Evolutionary conservation across 2,329 filamentous ascomycete genomes (phyloP).

Genomic region (Xylariaceae sp.): DNA sequence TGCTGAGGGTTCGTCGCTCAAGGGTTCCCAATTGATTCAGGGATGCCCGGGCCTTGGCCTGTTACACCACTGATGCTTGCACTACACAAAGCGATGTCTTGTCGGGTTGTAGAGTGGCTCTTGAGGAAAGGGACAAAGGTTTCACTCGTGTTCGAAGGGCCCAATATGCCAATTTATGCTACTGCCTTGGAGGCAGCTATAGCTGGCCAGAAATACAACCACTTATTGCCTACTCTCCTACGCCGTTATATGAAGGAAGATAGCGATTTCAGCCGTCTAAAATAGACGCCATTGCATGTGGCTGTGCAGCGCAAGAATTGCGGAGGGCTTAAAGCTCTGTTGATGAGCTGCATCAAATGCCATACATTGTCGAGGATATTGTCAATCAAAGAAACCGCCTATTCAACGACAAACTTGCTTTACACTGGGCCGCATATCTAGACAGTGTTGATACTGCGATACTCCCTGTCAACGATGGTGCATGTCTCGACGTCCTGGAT

Average conservation of each 20-base stretch:
- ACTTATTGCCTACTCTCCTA: background rate
- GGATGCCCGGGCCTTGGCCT: slow-evolving; percentile 2
- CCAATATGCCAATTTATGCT: background rate
- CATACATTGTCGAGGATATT: background rate
- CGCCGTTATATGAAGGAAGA: background rate
- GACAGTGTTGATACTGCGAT: background rate
- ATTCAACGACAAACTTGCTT: background rate
- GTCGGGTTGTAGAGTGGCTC: background rate
- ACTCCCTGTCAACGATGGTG: background rate
- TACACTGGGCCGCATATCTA: background rate
- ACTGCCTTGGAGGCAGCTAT: slow-evolving; percentile 5
- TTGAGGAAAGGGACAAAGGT: background rate
- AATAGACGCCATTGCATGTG: background rate
- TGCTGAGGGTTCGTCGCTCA: background rate
- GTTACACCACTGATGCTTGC: slow-evolving; percentile 9
- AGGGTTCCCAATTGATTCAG: background rate
- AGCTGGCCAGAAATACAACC: background rate
- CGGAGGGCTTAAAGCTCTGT: background rate
- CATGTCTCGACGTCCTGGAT: background rate
- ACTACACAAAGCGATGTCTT: background rate
- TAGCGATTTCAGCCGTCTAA: background rate
- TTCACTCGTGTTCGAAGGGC: background rate
- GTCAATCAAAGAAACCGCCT: background rate
- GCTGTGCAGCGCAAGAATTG: background rate
- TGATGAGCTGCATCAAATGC: background rate